Evolutionary conservation across 1,139 yeast species (phyloP).

Genomic region (Yamadazyma sp.): DNA sequence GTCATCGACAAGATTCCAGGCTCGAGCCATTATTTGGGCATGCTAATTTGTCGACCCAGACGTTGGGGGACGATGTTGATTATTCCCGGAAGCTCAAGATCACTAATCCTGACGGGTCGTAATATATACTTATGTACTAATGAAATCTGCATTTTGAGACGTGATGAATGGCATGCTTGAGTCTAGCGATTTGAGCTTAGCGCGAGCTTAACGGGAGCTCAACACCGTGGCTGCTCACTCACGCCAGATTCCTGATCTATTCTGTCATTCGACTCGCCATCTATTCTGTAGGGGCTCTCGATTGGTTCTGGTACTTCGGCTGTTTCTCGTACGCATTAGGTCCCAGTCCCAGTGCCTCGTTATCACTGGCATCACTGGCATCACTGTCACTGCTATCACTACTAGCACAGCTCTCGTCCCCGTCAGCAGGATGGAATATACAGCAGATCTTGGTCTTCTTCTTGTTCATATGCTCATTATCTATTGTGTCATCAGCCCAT

Average conservation of each 20-base stretch:
- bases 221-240: no score
- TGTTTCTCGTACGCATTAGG: constrained; percentile 80
- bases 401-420: constrained; percentile 47
- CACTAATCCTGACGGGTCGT: constrained; percentile 53
- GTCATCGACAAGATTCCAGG: constrained; percentile 32
- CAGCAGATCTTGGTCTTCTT: constrained; percentile 95
- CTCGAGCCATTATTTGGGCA: constrained; percentile 55
- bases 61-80: constrained; percentile 74
- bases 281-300: no score
- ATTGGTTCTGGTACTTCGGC: constrained; percentile 64
- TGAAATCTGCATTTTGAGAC: neutral
- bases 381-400: constrained; percentile 34
- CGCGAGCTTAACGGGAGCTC: no score
- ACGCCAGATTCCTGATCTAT: no score
- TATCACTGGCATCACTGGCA: constrained; percentile 33
- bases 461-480: constrained; percentile 82
- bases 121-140: neutral
- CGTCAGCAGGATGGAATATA: constrained; percentile 85
- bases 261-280: no score
- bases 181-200: no score
- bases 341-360: constrained; percentile 7
- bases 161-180: no score
- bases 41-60: constrained; percentile 55
- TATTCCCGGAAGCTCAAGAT: constrained; percentile 70
- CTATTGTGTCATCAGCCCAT: constrained; percentile 85